A percentile compares a stretch with the other conserved stretches of the same genome.
Evolutionary conservation across 768 basidiomycete species (phyloP).

Genomic region (Serendipita indica): DNA sequence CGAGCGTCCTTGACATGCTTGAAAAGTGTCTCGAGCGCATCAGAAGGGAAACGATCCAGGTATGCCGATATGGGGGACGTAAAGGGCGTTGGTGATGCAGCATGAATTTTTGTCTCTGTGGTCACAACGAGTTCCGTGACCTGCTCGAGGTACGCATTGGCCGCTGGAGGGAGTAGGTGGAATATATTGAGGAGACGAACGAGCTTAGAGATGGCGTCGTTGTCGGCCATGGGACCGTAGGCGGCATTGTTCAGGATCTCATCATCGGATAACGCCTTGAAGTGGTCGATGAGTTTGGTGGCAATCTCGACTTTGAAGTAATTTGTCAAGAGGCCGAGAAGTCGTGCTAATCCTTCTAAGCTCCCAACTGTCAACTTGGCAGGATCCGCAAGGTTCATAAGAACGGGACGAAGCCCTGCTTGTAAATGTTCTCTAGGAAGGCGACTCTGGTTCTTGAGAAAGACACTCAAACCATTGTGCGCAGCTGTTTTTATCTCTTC

Average conservation of each 20-base stretch:
- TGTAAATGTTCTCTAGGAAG: constrained; percentile 92
- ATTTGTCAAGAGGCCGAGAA: constrained; percentile 87
- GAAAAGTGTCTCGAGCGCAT: constrained; percentile 76
- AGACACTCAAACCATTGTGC: constrained; percentile 81
- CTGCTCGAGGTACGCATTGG: constrained; percentile 78
- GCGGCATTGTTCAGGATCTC: constrained; percentile 69
- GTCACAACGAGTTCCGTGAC: constrained; percentile 82
- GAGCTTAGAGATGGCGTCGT: constrained; percentile 83
- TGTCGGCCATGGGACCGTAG: constrained; percentile 65
- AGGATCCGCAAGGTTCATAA: constrained; percentile 96
- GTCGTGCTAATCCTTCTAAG: constrained; percentile 81
- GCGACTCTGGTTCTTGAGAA: constrained; percentile 76
- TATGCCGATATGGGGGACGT: constrained; percentile 85
- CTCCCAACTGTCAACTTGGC: constrained; percentile 86
- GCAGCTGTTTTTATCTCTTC: constrained; percentile 90
- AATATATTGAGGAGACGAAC: constrained; percentile 95
- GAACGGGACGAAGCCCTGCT: constrained; percentile 84
- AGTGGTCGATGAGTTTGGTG: constrained; percentile 91
- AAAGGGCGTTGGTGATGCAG: constrained; percentile 79
- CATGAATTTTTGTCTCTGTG: constrained; percentile 83
- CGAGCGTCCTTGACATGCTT: constrained; percentile 61
- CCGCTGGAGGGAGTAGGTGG: constrained; percentile 85
- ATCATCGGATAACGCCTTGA: constrained; percentile 80
- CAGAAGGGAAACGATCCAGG: constrained; percentile 74
- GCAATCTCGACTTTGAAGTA: constrained; percentile 99